phyloP scores from a whole-genome alignment of 805 yeast genomes.

The Saccharomyces kudriavzevii region DNA sequence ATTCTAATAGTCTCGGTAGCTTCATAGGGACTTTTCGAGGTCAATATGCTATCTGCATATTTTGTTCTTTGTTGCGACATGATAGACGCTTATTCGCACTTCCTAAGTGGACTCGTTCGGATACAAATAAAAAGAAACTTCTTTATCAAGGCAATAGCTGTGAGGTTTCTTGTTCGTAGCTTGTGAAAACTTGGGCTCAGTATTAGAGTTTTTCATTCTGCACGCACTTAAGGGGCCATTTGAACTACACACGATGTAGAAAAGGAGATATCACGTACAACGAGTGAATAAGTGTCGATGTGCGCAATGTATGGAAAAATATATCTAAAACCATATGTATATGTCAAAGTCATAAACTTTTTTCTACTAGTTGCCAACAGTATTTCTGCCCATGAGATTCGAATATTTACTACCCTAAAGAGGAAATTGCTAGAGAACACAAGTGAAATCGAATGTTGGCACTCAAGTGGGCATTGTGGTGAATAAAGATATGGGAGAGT shows the following conservation, averaged over 20 bases:
- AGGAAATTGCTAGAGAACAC: background rate
- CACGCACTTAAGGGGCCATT: background rate
- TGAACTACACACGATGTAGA: background rate
- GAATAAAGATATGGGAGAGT: background rate
- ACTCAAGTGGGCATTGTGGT: background rate
- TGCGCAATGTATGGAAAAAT: background rate
- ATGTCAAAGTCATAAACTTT: too few species aligned
- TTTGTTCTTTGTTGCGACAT: slow-evolving; percentile 28
- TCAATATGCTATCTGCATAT: slow-evolving; percentile 36
- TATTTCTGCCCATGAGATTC: background rate
- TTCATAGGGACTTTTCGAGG: slow-evolving; percentile 45
- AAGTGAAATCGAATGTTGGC: background rate
- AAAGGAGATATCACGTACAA: background rate
- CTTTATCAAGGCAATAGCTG: background rate
- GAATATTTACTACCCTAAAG: background rate
- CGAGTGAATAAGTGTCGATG: background rate
- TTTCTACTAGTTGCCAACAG: background rate
- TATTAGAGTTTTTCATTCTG: background rate
- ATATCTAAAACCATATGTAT: background rate
- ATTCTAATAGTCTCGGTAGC: slow-evolving; percentile 53
- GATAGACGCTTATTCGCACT: background rate
- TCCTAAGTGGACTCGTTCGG: background rate
- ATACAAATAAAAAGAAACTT: background rate
- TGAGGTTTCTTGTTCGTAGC: background rate
- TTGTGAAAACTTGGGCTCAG: background rate